Percentiles rank a stretch among this genome's conserved stretches.
Conservation (phyloP, 306 rosid genomes). For the Cucumis melo region DNA sequence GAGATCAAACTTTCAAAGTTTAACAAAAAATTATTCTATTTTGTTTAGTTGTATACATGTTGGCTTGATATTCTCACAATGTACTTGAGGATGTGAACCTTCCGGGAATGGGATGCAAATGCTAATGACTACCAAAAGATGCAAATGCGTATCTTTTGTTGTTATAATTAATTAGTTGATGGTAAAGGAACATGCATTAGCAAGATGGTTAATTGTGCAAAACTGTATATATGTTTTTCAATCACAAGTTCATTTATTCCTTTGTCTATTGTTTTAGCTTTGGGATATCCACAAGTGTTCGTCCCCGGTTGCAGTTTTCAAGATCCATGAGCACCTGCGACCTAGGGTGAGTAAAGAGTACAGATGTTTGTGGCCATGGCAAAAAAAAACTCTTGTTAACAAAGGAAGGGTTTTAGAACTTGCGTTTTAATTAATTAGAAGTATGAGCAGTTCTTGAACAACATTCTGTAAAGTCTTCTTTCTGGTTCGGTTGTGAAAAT, state of each 20-base stretch:
- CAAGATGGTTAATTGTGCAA: not conserved
- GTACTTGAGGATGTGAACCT: not conserved
- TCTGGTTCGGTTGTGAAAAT: too few relatives aligned
- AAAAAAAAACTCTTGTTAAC: not conserved
- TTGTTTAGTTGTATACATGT: not conserved
- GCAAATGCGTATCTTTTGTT: not conserved
- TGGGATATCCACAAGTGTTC: constrained; percentile 68
- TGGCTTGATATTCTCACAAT: not conserved
- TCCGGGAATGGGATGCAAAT: not conserved
- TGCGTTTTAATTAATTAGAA: too few relatives aligned
- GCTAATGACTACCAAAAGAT: not conserved
- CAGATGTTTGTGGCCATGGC: not conserved
- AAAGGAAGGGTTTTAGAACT: not conserved
- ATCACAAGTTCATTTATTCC: not conserved
- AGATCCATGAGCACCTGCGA: constrained; percentile 51
- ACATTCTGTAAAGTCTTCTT: too few relatives aligned
- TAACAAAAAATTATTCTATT: too few relatives aligned
- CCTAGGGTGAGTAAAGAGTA: constrained; percentile 29
- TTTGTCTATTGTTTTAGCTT: constrained; percentile 25
- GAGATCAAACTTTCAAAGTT: too few relatives aligned
- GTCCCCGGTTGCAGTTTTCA: constrained; percentile 40
- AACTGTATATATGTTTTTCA: not conserved
- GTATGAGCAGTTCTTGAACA: too few relatives aligned
- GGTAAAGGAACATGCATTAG: not conserved
- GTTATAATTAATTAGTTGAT: not conserved